A percentile compares a stretch with the other conserved stretches of the same genome.
These are phyloP conservation scores for Chrysochromulina parva DNA, from an alignment of 78 protist species.

Conservation along the genomic window DNA sequence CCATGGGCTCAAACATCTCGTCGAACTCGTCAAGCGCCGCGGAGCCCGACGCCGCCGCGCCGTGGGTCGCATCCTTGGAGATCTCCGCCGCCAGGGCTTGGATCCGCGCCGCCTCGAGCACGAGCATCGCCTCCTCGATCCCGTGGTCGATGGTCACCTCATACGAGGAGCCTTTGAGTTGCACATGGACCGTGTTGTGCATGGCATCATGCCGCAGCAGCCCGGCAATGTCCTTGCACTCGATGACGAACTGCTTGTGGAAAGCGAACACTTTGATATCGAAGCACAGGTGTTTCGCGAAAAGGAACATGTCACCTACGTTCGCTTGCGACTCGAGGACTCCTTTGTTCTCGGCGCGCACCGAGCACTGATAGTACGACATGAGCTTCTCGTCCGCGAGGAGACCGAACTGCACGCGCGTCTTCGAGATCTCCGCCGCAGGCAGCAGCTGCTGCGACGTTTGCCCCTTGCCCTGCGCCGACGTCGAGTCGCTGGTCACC, in stretches of 20 bases:
- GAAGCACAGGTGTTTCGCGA: neutral
- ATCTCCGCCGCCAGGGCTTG: neutral
- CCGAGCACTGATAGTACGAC: neutral
- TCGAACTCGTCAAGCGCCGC: neutral
- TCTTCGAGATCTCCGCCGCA: neutral
- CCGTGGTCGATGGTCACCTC: neutral
- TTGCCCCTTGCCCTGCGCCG: neutral
- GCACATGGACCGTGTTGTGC: neutral
- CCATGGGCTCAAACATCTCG: neutral
- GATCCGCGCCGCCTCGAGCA: neutral
- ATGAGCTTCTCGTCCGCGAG: neutral
- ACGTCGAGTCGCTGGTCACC: neutral
- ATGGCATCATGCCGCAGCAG: neutral
- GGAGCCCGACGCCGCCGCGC: neutral
- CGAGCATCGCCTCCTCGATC: neutral
- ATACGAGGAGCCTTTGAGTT: neutral
- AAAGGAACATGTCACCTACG: neutral
- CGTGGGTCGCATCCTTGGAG: neutral
- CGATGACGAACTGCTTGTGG: neutral
- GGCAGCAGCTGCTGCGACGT: neutral
- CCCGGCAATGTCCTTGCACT: neutral
- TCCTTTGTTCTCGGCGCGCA: neutral
- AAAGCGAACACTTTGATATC: neutral
- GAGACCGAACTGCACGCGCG: neutral
- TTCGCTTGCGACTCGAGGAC: neutral